These are phyloP conservation scores for Sechiopsis laciniata DNA, from an alignment of 306 rosid species.

Conservation along the genomic window DNA sequence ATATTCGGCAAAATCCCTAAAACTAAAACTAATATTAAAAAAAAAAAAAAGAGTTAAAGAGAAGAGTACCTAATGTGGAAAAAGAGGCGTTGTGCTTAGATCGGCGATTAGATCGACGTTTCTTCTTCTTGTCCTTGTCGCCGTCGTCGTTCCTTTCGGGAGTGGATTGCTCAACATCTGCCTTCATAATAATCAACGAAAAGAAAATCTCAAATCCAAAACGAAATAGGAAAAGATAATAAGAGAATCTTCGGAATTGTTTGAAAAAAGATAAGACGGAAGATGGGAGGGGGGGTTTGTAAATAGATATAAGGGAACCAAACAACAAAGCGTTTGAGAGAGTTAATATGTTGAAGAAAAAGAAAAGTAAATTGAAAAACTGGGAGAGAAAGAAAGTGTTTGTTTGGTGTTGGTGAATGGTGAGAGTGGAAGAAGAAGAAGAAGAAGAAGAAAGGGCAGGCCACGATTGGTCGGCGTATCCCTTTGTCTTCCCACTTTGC, in stretches of 20 bases:
- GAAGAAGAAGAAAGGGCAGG: too few relatives aligned
- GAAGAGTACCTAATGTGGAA: constrained; percentile 31
- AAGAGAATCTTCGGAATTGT: not conserved
- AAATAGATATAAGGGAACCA: not conserved
- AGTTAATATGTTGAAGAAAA: not conserved
- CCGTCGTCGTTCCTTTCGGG: constrained; percentile 50
- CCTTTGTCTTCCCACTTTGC: not conserved
- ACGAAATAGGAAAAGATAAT: not conserved
- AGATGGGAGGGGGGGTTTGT: not conserved
- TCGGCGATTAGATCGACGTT: constrained; percentile 68
- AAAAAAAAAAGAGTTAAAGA: not conserved
- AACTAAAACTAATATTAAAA: too few relatives aligned
- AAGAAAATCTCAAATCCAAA: not conserved
- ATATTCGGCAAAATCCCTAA: too few relatives aligned
- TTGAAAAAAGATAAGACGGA: too few relatives aligned
- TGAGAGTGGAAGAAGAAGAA: constrained; percentile 30
- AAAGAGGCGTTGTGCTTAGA: constrained; percentile 38
- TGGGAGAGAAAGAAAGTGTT: not conserved
- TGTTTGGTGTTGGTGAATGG: not conserved
- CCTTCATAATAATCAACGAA: not conserved
- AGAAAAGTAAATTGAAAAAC: too few relatives aligned
- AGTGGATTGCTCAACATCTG: constrained; percentile 34
- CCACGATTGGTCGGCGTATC: constrained; percentile 67
- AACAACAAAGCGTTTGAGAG: not conserved
- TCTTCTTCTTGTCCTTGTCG: constrained; percentile 87